Evolutionary conservation across 2,329 filamentous ascomycete genomes (phyloP).

Genomic region (Podosphaera fusca): DNA sequence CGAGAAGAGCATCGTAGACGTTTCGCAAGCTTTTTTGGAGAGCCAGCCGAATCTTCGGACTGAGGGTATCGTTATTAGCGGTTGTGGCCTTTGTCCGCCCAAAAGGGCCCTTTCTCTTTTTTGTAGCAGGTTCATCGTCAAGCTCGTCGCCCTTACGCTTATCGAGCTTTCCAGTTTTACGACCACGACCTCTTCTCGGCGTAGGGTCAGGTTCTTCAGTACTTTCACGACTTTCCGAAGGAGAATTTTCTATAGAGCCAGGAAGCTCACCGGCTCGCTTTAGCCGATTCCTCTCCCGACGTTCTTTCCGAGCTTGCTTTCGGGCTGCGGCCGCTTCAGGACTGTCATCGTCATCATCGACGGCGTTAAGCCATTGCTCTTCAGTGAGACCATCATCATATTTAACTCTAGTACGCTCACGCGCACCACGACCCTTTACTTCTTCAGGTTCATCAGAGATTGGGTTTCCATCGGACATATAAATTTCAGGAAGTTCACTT

Average conservation of each 20-base stretch:
- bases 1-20: constrained; percentile 62
- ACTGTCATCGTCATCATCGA: constrained; percentile 86
- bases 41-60: constrained; percentile 44
- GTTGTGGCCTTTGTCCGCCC: constrained; percentile 35
- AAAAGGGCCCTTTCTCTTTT: constrained; percentile 55
- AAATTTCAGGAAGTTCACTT: constrained; percentile 78
- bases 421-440: constrained; percentile 64
- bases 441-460: constrained; percentile 61
- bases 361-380: constrained; percentile 95
- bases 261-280: constrained; percentile 24
- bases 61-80: constrained; percentile 31
- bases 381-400: constrained; percentile 96
- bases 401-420: constrained; percentile 80
- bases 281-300: constrained; percentile 52
- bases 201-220: constrained; percentile 58
- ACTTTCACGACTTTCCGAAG: constrained; percentile 51
- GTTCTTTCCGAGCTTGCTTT: constrained; percentile 67
- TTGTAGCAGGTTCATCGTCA: constrained; percentile 45
- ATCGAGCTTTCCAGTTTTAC: constrained; percentile 47
- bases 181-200: constrained; percentile 59
- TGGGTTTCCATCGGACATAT: constrained; percentile 66
- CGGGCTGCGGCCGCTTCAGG: constrained; percentile 82
- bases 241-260: constrained; percentile 38
- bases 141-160: constrained; percentile 58
- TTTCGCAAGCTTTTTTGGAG: constrained; percentile 59